A percentile compares a stretch with the other conserved stretches of the same genome.
Conservation (phyloP, 2,329 filamentous ascomycete species). For the Monilinia laxa region DNA sequence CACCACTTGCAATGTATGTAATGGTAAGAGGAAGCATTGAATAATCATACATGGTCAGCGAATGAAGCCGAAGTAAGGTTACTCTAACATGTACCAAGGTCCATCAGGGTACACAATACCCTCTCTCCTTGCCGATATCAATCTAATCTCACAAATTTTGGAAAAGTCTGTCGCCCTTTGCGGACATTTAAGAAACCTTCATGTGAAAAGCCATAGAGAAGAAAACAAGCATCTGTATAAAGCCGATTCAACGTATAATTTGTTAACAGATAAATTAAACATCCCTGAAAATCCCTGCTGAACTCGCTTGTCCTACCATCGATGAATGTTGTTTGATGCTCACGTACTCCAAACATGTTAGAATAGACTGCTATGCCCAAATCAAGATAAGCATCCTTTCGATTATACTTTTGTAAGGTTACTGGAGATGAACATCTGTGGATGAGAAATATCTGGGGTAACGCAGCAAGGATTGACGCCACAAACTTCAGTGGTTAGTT, state of each 20-base stretch:
- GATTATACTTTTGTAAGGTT: background rate
- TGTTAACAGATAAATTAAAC: background rate
- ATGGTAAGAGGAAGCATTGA: background rate
- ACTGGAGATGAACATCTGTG: background rate
- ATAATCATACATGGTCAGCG: constrained; percentile 2
- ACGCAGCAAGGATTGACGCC: constrained; percentile 5
- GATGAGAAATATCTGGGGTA: constrained; percentile 18
- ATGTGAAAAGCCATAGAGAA: background rate
- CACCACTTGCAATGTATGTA: background rate
- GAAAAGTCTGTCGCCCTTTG: background rate
- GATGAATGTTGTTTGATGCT: background rate
- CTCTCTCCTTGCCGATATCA: background rate
- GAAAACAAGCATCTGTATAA: background rate
- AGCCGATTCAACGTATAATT: background rate
- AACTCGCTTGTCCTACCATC: background rate
- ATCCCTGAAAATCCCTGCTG: background rate
- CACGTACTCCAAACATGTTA: background rate
- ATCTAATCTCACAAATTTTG: constrained; percentile 2
- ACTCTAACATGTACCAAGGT: background rate
- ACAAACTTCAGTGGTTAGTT: background rate
- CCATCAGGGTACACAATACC: background rate
- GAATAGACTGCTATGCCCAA: background rate
- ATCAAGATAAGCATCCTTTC: background rate
- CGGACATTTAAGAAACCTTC: background rate
- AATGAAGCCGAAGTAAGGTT: constrained; percentile 18